These are phyloP conservation scores for Neurospora sp. DNA, from an alignment of 495 filamentous ascomycete genomes.

Conservation along the genomic window DNA sequence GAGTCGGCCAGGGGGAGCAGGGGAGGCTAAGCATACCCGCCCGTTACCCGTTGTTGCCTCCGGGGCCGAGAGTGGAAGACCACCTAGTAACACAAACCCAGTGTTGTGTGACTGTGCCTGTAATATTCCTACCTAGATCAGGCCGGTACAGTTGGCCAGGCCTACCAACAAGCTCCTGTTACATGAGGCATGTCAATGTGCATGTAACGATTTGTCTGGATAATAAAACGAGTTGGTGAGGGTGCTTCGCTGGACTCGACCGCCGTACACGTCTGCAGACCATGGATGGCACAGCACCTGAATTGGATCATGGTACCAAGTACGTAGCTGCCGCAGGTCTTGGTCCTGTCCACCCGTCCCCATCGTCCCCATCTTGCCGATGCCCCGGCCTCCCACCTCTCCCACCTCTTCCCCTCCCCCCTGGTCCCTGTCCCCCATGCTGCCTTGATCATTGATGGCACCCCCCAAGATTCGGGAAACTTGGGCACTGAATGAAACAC, in stretches of 20 bases:
- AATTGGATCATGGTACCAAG: neutral
- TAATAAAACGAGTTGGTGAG: neutral
- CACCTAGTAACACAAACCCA: neutral
- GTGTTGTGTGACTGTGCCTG: slow-evolving; percentile 18
- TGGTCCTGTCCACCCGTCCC: neutral
- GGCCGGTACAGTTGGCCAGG: neutral
- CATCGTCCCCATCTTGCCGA: neutral
- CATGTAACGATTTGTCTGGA: neutral
- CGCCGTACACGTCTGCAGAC: neutral
- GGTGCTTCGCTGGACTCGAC: neutral
- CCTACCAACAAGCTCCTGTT: neutral
- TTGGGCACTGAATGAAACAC: neutral
- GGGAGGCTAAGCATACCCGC: slow-evolving; percentile 22
- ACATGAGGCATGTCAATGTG: neutral
- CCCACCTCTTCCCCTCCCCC: neutral
- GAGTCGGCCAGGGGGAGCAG: slow-evolving; percentile 16
- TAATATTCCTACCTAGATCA: slow-evolving; percentile 5
- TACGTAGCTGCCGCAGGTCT: neutral
- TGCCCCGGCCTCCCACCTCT: neutral
- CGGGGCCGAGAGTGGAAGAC: slow-evolving; percentile 9
- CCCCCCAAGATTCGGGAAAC: neutral
- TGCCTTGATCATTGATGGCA: neutral
- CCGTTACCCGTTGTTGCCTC: slow-evolving; percentile 17
- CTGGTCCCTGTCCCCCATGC: neutral
- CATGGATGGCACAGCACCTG: neutral